Evolutionary conservation across 2,329 filamentous ascomycete genomes (phyloP), one percentile per base, ranked within the genome.

Genomic region (Ceratocystis albifundus): DNA sequence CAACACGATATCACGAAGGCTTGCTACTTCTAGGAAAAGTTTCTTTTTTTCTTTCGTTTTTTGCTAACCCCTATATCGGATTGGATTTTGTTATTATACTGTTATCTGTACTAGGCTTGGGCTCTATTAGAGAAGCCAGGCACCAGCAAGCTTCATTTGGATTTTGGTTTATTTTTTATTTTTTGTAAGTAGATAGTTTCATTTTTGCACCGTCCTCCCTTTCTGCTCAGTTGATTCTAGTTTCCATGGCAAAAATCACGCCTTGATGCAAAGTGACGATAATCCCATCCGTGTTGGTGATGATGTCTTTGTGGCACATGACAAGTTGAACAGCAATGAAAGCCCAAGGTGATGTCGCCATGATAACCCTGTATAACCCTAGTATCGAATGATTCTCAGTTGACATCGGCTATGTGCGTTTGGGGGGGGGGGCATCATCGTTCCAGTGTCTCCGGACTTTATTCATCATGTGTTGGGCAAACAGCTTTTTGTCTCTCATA

Each of bases 81-180:
- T 20, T 64, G 53, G 62, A 64, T 55, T 53, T 48, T 64, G 45
- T 41, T 59, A 10, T 59, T 32, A 22, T 59, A 30, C 53, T 59
- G 12, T 59, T 32, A 36, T 17, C 30, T 57, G 61, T 22, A 48
- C 61, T 44, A 62, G 61, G 32, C 61, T n/a, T 44, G 44, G 61
- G 3, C 36, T 53, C 50, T 64, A 36, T 22, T 32, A 64, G 45
- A 64, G 62, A 62, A 62, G 61, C 53, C 28, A 25, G 7, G 53
- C 53, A 59, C 32, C 53, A 64, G 45, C 30, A 46, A 28, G 25
- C 62, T 64, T 53, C 32, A 12, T 48, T 28, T 32, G 46, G 20
- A 22, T 53, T 36, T 64, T 20, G 17, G 36, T 55, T 57, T 64
- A 20, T 41, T 15, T 53, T 55, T 57, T 64, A 20, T 41, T 15